Percentiles rank a stretch among this genome's conserved stretches.
phyloP scores from a whole-genome alignment of 768 basidiomycete species.

The Boletus vermiculosoides region DNA sequence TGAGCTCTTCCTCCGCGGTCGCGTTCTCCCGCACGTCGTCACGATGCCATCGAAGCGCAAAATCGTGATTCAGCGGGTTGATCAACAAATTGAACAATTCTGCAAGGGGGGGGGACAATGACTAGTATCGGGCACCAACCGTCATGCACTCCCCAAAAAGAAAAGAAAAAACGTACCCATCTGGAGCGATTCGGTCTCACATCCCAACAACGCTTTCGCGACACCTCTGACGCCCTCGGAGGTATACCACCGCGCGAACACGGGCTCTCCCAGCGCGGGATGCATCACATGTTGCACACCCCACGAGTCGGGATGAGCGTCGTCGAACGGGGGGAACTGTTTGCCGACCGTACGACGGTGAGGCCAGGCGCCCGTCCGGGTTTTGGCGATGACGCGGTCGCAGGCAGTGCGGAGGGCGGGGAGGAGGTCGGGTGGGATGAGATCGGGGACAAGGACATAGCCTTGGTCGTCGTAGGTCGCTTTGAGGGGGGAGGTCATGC shows the following conservation, averaged over 20 bases:
- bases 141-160: too few species aligned
- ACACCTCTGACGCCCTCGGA: slow-evolving; percentile 46
- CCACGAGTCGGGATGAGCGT: slow-evolving; percentile 65
- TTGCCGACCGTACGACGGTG: slow-evolving; percentile 71
- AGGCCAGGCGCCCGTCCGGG: slow-evolving; percentile 61
- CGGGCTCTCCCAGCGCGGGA: slow-evolving; percentile 58
- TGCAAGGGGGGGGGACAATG: not conserved
- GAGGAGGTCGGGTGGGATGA: slow-evolving; percentile 45
- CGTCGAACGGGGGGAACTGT: slow-evolving; percentile 73
- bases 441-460: slow-evolving; percentile 59
- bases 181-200: slow-evolving; percentile 57
- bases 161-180: slow-evolving; percentile 73
- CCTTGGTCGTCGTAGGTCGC: slow-evolving; percentile 58
- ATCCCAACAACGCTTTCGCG: slow-evolving; percentile 50
- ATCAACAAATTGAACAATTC: slow-evolving; percentile 78
- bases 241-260: slow-evolving; percentile 69
- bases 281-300: slow-evolving; percentile 85
- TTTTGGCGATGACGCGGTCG: slow-evolving; percentile 47
- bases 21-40: slow-evolving; percentile 68
- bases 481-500: slow-evolving; percentile 36
- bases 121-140: too few species aligned
- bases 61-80: slow-evolving; percentile 61
- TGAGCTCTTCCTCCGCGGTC: slow-evolving; percentile 55
- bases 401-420: slow-evolving; percentile 48
- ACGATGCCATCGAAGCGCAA: slow-evolving; percentile 78